These are phyloP conservation scores for Gamsiella multidivaricata DNA, from an alignment of 192 early-diverging fungal genomes.

Conservation along the genomic window DNA sequence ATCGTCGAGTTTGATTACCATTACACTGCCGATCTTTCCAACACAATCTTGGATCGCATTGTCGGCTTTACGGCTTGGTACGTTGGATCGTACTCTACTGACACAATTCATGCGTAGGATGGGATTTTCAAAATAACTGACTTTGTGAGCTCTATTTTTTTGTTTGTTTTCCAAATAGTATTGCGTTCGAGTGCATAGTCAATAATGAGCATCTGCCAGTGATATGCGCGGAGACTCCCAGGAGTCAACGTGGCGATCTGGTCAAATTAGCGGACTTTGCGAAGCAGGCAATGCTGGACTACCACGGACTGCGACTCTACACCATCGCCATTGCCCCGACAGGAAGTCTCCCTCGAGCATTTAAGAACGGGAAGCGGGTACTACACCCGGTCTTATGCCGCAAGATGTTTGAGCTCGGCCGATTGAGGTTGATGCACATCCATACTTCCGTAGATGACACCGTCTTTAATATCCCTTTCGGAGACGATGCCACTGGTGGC, in stretches of 20 bases:
- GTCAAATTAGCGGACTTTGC: slow-evolving; percentile 64
- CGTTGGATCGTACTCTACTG: too few relatives aligned
- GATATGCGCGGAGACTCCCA: slow-evolving; percentile 71
- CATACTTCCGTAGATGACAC: slow-evolving; percentile 69
- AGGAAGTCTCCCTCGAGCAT: slow-evolving; percentile 71
- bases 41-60: slow-evolving; percentile 38
- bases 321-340: slow-evolving; percentile 67
- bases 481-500: slow-evolving; percentile 59
- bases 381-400: slow-evolving; percentile 75
- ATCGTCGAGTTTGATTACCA: slow-evolving; percentile 49
- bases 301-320: slow-evolving; percentile 74
- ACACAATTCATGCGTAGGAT: too few relatives aligned
- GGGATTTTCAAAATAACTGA: too few relatives aligned
- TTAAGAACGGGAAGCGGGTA: slow-evolving; percentile 75
- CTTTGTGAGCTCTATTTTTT: neutral
- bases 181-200: slow-evolving; percentile 72
- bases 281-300: slow-evolving; percentile 64
- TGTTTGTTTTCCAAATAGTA: slow-evolving; percentile 42
- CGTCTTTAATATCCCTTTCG: slow-evolving; percentile 70
- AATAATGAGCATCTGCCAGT: slow-evolving; percentile 83
- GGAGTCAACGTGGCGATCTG: slow-evolving; percentile 56
- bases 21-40: slow-evolving; percentile 38
- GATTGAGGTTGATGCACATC: slow-evolving; percentile 64
- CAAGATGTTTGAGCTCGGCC: slow-evolving; percentile 72
- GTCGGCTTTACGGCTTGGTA: slow-evolving; percentile 56